Evolutionary conservation across 1,139 yeast genomes (phyloP), one percentile per base, ranked within the genome.

Genomic region (Kurtzmaniella quercitrusa): DNA sequence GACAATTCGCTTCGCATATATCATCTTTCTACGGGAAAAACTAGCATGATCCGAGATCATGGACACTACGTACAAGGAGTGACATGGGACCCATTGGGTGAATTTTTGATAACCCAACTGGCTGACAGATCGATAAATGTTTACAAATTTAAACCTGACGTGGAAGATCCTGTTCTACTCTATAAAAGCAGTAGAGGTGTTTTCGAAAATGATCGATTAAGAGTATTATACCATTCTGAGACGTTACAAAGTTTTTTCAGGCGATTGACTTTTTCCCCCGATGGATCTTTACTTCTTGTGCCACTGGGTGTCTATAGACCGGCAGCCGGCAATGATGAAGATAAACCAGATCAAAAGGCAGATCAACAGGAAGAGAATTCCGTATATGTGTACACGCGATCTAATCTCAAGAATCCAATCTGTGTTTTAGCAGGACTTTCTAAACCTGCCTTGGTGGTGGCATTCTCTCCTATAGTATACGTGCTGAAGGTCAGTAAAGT

Each of bases 31-130:
- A 68, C 74, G 1, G 94, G 93, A 0, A 70, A 72, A 38, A 71
- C 88, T 1, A 66, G 75, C 12, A 82, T 83, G 44, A 66, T 85
- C 39, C 76, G 80, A 2, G 88, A 87, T 50, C 98, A 93, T 60
- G 67, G 69, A 33, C 97, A 91, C 57, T 91, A 88, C 55, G 94
- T 93, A 2, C 99, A 93, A 61, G 99, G 99, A 2, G 93, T 93
- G 3, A 74, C 84, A 0, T 93, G 98, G 98, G 98, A 93, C 59
- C 98, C 98, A 2, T 56, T 69, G 45, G 81, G 84, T 46, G 80
- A 84, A 53, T 88, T 63, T 53, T 62, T 93, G 16, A 88, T 91
- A 1, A 86, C 96, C 5, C 97, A 91, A 58, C 82, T 94, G 19
- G 95, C 96, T 3, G 98, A 94, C 61, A 67, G 96, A 45, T 75